Conservation (phyloP, 1,284 basidiomycete genomes). For the Microbotryum lychnidis-dioicae region DNA sequence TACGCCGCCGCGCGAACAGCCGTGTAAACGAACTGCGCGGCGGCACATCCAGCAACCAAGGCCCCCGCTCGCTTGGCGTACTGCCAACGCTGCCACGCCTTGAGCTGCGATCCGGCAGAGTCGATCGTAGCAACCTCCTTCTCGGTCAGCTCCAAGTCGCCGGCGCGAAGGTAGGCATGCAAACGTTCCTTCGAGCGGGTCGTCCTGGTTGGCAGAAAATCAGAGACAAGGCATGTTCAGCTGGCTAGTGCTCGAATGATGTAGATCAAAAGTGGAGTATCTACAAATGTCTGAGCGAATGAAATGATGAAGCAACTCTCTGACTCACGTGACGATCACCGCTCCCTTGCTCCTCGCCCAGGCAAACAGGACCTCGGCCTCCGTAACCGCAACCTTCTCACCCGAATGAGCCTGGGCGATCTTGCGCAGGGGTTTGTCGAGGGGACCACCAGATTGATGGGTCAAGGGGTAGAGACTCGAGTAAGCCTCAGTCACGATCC, state of each 20-base stretch:
- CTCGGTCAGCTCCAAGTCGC: constrained; percentile 40
- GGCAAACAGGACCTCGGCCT: constrained; percentile 59
- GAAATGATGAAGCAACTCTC: background rate
- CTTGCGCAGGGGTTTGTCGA: constrained; percentile 54
- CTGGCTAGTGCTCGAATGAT: too few species aligned
- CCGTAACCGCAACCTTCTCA: constrained; percentile 43
- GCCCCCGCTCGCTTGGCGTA: background rate
- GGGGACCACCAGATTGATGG: constrained; percentile 53
- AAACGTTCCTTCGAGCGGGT: constrained; percentile 16
- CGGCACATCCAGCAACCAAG: too few species aligned
- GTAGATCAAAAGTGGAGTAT: background rate
- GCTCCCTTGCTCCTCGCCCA: constrained; percentile 60
- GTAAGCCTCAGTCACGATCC: constrained; percentile 62
- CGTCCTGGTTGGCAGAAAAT: constrained; percentile 1
- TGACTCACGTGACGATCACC: constrained; percentile 55
- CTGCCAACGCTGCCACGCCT: background rate
- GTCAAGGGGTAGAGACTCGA: constrained; percentile 62
- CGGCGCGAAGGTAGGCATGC: constrained; percentile 57
- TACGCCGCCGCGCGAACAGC: too few species aligned
- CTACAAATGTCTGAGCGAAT: background rate
- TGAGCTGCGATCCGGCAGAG: constrained; percentile 33
- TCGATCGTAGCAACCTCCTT: constrained; percentile 42
- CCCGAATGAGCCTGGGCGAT: constrained; percentile 49
- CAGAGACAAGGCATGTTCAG: background rate
- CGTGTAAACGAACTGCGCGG: too few species aligned